phyloP scores from a whole-genome alignment of 1,284 basidiomycete species.

The Ustilago shanxiensis region DNA sequence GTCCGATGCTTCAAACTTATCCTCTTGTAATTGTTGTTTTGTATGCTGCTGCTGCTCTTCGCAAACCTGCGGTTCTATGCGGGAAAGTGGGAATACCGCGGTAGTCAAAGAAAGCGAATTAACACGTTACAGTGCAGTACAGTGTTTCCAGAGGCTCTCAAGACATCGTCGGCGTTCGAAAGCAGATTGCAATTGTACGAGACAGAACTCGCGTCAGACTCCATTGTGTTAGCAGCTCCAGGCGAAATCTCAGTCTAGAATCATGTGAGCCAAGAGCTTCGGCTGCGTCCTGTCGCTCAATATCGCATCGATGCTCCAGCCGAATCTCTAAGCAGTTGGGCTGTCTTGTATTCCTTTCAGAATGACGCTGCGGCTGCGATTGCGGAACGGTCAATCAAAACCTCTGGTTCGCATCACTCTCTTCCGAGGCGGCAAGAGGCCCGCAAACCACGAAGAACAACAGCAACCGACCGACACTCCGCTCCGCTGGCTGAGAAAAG shows the following conservation, averaged over 20 bases:
- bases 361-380: not conserved
- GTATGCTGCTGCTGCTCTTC: too few relatives aligned
- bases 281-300: constrained; percentile 13
- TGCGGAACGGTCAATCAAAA: not conserved
- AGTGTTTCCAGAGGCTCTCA: too few relatives aligned
- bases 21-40: not conserved
- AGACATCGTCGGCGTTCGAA: constrained; percentile 9
- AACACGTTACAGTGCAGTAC: not conserved
- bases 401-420: constrained; percentile 30
- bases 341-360: not conserved
- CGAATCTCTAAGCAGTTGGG: not conserved
- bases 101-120: not conserved
- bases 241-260: not conserved
- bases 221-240: not conserved
- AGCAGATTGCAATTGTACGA: not conserved
- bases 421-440: constrained; percentile 18
- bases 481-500: constrained; percentile 18
- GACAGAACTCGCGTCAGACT: not conserved
- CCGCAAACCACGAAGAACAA: too few relatives aligned
- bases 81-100: not conserved
- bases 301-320: too few relatives aligned
- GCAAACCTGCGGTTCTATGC: not conserved
- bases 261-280: constrained; percentile 13
- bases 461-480: constrained; percentile 4
- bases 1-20: constrained; percentile 2